A percentile compares a stretch with the other conserved stretches of the same genome.
Conservation (phyloP, 306 rosid genomes). For the Cicer pinnatifidum region DNA sequence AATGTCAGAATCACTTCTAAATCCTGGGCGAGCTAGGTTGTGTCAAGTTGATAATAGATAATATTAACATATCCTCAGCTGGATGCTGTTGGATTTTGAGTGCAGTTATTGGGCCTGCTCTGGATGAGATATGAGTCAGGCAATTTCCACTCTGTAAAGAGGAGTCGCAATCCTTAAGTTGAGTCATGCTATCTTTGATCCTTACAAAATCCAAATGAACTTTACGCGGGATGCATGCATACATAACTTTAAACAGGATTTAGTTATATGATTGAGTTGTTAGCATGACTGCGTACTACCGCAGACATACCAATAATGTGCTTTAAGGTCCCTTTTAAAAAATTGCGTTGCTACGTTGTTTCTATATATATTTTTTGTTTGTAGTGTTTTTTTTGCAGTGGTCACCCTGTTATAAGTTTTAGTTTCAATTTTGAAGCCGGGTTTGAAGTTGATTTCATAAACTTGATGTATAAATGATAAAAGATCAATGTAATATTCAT, state of each 20-base stretch:
- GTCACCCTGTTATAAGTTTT: neutral
- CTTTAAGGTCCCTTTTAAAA: neutral
- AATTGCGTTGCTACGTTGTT: neutral
- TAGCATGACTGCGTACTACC: constrained; percentile 28
- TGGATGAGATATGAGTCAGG: constrained; percentile 28
- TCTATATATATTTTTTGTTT: neutral
- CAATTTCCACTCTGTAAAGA: constrained; percentile 32
- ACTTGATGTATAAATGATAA: constrained; percentile 28
- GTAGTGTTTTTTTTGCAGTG: constrained; percentile 20
- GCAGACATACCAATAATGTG: constrained; percentile 16
- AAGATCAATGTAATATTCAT: constrained; percentile 29
- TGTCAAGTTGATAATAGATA: constrained; percentile 48
- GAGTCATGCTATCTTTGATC: constrained; percentile 45
- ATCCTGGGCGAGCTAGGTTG: constrained; percentile 95
- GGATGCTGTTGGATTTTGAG: constrained; percentile 45
- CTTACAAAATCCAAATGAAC: constrained; percentile 37
- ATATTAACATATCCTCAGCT: constrained; percentile 39
- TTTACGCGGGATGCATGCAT: constrained; percentile 39
- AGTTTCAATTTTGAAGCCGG: constrained; percentile 43
- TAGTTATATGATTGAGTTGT: constrained; percentile 36
- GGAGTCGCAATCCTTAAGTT: constrained; percentile 31
- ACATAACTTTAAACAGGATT: constrained; percentile 30
- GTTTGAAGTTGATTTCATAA: constrained; percentile 8
- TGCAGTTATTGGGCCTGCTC: constrained; percentile 34
- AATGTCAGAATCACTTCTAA: constrained; percentile 90